phyloP scores from a whole-genome alignment of 805 yeast species.

The Saccharomycopsis sp. region DNA sequence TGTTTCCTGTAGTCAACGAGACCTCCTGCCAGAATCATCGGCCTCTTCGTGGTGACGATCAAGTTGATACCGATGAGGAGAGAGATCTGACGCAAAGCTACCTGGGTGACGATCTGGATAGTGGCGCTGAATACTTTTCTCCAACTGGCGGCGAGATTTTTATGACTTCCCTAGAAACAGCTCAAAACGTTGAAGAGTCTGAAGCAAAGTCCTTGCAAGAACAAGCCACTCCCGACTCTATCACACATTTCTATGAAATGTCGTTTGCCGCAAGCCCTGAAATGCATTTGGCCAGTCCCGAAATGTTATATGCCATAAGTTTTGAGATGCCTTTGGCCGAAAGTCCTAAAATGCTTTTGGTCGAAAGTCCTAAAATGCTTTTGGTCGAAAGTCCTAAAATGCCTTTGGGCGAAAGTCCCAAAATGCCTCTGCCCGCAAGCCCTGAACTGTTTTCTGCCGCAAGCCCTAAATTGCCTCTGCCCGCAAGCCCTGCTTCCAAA shows the following conservation, averaged over 20 bases:
- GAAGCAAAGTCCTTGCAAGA: no score
- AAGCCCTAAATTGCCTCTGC: neutral
- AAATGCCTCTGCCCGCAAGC: no score
- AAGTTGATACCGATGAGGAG: neutral
- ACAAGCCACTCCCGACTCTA: neutral
- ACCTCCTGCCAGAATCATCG: neutral
- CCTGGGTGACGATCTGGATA: neutral
- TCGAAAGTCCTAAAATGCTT: no score
- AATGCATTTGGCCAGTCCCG: neutral
- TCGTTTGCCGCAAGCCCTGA: neutral
- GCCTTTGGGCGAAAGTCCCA: no score
- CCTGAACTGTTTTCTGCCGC: neutral
- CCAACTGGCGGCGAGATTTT: neutral
- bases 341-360: no score
- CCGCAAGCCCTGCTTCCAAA: neutral
- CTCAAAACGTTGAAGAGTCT: neutral
- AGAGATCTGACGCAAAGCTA: neutral
- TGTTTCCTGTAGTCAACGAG: neutral
- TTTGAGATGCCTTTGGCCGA: no score
- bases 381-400: no score
- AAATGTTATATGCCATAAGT: no score
- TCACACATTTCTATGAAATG: neutral
- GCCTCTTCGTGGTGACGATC: neutral
- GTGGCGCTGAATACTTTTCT: neutral
- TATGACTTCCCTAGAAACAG: neutral